Conservation (phyloP, 495 filamentous ascomycete species). For the Xylaria venustula region DNA sequence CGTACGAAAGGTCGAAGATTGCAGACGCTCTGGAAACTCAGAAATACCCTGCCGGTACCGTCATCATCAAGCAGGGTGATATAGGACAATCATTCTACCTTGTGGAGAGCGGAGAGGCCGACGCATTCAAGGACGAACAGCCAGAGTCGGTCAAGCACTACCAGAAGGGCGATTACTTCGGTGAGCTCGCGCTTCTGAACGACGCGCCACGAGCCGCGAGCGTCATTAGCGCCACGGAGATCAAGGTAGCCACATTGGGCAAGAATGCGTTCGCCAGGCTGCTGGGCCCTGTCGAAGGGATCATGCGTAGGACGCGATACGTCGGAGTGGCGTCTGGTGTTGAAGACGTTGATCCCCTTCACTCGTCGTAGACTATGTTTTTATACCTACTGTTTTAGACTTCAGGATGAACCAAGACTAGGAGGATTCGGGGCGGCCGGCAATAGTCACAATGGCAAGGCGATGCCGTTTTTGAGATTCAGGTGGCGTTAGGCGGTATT, state of each 20-base stretch:
- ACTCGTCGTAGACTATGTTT: conserved; percentile 19
- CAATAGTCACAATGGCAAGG: conserved; percentile 13
- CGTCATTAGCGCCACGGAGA: conserved; percentile 74
- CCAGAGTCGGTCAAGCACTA: conserved; percentile 72
- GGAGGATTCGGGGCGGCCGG: conserved; percentile 8
- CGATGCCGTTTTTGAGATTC: conserved; percentile 13
- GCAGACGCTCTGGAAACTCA: conserved; percentile 91
- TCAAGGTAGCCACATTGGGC: conserved; percentile 91
- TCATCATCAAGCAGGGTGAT: conserved; percentile 89
- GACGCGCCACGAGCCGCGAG: conserved; percentile 93
- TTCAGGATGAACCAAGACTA: conserved; percentile 8
- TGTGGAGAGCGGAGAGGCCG: conserved; percentile 84
- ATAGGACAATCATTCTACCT: conserved; percentile 91
- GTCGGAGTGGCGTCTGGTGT: conserved; percentile 51
- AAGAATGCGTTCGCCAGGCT: conserved; percentile 94
- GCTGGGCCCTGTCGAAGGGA: conserved; percentile 87
- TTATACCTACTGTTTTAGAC: conserved; percentile 7
- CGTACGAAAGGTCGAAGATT: conserved; percentile 94
- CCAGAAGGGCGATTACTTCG: conserved; percentile 92
- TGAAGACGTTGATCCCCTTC: conserved; percentile 54
- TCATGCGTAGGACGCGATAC: conserved; percentile 78
- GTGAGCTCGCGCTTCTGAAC: conserved; percentile 88
- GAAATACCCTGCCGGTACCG: conserved; percentile 75
- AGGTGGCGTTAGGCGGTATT: conserved; percentile 31
- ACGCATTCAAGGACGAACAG: conserved; percentile 70